Conservation (phyloP, 2,329 filamentous ascomycete genomes). For the Aspergillus pseudoterreus region DNA sequence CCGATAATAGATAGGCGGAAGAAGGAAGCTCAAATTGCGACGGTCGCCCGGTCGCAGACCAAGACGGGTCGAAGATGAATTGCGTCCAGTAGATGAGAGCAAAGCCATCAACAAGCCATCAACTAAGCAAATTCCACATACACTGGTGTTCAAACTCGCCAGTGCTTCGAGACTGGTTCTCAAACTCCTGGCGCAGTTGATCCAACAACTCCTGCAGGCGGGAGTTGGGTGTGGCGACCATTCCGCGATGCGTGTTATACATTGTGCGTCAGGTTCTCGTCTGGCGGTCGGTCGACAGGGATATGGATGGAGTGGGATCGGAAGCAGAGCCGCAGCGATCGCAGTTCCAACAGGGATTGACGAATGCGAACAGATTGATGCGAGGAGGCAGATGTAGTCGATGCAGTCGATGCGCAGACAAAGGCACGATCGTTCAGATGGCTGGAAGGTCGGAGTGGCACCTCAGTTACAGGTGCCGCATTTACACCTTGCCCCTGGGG, state of each 20-base stretch:
- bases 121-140: slow-evolving; percentile 51
- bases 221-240: slow-evolving; percentile 66
- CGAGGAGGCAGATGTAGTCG: neutral
- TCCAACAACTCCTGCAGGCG: slow-evolving; percentile 91
- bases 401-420: neutral
- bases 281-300: neutral
- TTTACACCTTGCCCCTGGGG: neutral
- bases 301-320: neutral
- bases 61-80: neutral
- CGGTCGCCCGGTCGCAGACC: neutral
- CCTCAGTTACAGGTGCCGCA: neutral
- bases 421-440: neutral
- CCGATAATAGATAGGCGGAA: neutral
- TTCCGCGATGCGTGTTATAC: slow-evolving; percentile 83
- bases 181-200: slow-evolving; percentile 85
- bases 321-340: neutral
- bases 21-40: neutral
- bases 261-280: slow-evolving; percentile 47
- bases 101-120: neutral
- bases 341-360: neutral
- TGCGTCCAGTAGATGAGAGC: neutral
- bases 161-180: slow-evolving; percentile 73
- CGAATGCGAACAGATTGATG: neutral
- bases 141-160: slow-evolving; percentile 91
- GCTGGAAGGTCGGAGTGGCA: neutral